Evolutionary conservation across 345 rosid species (phyloP).

Genomic region (Camelina sativa): DNA sequence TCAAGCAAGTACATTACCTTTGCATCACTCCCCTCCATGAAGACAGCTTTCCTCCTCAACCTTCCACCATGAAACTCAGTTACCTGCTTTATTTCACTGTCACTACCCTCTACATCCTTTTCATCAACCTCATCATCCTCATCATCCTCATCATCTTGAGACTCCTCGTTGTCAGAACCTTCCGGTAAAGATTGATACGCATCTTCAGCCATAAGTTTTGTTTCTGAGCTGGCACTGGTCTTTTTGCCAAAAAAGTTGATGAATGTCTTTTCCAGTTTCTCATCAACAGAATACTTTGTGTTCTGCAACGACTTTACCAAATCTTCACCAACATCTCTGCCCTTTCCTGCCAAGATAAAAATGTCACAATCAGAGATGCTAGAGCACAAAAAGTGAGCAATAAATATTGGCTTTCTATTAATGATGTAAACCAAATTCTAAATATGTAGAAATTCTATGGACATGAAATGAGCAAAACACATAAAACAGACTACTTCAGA

Average conservation of each 20-base stretch:
- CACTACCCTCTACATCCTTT: constrained; percentile 43
- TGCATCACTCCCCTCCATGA: constrained; percentile 50
- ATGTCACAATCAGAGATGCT: constrained; percentile 20
- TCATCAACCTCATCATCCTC: constrained; percentile 43
- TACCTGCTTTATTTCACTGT: constrained; percentile 48
- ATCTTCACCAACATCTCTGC: constrained; percentile 76
- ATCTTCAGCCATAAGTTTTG: constrained; percentile 45
- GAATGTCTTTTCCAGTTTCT: constrained; percentile 78
- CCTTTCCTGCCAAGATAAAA: constrained; percentile 59
- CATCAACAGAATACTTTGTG: constrained; percentile 82
- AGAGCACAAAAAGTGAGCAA: constrained; percentile 11
- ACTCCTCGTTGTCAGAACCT: constrained; percentile 45
- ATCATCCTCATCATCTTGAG: constrained; percentile 45
- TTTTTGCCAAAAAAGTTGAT: constrained; percentile 69
- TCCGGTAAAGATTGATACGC: constrained; percentile 33
- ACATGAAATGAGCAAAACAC: constrained; percentile 21
- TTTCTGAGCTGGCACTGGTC: constrained; percentile 45
- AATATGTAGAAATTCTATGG: background rate
- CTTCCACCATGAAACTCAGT: constrained; percentile 74
- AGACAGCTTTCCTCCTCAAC: constrained; percentile 79
- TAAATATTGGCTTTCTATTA: background rate
- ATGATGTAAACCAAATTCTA: constrained; percentile 30
- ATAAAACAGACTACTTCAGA: constrained; percentile 2
- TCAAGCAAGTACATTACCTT: constrained; percentile 47
- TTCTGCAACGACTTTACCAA: constrained; percentile 86